Conservation (phyloP, 2,329 filamentous ascomycete species). For the Exophiala spinifera region DNA sequence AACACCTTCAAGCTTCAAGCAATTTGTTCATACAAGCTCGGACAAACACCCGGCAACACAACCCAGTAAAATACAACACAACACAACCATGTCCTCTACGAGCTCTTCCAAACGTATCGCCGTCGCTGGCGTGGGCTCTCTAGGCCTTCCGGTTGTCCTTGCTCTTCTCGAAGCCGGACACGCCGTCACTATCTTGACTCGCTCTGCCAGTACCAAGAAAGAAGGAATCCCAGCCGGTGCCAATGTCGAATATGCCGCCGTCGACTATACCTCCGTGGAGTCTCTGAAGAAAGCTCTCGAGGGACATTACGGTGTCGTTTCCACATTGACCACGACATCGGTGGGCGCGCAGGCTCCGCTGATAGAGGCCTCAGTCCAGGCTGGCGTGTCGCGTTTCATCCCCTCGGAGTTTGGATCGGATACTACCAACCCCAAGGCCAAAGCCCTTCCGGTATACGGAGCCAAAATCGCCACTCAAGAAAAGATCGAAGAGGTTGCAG, state of each 20-base stretch:
- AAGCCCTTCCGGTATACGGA: constrained; percentile 13
- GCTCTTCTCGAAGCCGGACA: constrained; percentile 1
- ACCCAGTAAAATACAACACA: no score
- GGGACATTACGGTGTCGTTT: constrained; percentile 11
- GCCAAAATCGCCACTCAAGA: constrained; percentile 32
- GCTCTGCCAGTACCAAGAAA: constrained; percentile 2
- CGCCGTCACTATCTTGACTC: constrained; percentile 8
- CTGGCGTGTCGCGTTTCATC: constrained; percentile 41
- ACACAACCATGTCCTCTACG: no score
- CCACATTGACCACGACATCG: constrained; percentile 3
- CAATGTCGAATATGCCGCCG: constrained; percentile 1
- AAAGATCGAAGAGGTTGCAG: constrained; percentile 25
- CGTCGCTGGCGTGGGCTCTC: constrained; percentile 8
- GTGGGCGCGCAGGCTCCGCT: constrained; percentile 32
- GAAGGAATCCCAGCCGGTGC: constrained; percentile 4
- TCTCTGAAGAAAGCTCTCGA: constrained; percentile 4
- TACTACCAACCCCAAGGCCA: background rate
- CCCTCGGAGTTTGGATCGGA: constrained; percentile 34
- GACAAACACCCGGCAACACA: no score
- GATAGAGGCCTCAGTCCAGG: constrained; percentile 39
- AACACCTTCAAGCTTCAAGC: no score
- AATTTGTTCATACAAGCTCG: no score
- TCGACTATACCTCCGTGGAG: constrained; percentile 10
- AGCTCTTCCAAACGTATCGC: constrained; percentile 6
- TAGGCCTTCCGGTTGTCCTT: constrained; percentile 6